phyloP scores from a whole-genome alignment of 108 stramenopile species.

The Cyclotella cryptica region DNA sequence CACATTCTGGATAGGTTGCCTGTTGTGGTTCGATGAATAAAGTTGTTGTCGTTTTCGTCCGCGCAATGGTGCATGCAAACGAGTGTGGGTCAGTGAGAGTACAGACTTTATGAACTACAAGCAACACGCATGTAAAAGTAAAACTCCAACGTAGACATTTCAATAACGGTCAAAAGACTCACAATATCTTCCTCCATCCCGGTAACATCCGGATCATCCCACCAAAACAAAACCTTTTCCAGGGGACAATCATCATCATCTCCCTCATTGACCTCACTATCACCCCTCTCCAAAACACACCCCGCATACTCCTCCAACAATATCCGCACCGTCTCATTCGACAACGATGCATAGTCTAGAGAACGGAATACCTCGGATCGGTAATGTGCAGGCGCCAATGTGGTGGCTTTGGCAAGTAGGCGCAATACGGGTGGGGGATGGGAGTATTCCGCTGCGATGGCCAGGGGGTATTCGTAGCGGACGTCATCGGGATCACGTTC shows the following conservation, averaged over 20 bases:
- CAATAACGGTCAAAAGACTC: neutral
- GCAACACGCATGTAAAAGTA: neutral
- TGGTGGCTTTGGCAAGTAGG: conserved; percentile 25
- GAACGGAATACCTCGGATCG: conserved; percentile 45
- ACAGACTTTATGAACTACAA: neutral
- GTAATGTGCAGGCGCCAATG: conserved; percentile 19
- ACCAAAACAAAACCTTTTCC: conserved; percentile 50
- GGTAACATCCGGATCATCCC: conserved; percentile 51
- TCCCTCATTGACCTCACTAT: conserved; percentile 45
- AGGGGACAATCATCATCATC: conserved; percentile 51
- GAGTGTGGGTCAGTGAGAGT: neutral
- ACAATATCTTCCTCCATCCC: conserved; percentile 46
- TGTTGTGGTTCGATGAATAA: neutral
- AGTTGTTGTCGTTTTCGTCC: neutral
- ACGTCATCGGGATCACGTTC: conserved; percentile 36
- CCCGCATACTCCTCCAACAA: conserved; percentile 45
- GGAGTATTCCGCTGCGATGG: conserved; percentile 38
- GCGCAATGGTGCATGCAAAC: neutral
- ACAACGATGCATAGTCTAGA: conserved; percentile 35
- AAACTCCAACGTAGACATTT: neutral
- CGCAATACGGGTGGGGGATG: conserved; percentile 30
- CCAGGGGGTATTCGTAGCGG: conserved; percentile 50
- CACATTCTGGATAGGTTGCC: conserved; percentile 41
- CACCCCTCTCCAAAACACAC: conserved; percentile 43
- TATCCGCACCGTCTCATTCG: conserved; percentile 33